Evolutionary conservation across 1,139 yeast genomes (phyloP).

Genomic region (Yamadazyma aaseri): DNA sequence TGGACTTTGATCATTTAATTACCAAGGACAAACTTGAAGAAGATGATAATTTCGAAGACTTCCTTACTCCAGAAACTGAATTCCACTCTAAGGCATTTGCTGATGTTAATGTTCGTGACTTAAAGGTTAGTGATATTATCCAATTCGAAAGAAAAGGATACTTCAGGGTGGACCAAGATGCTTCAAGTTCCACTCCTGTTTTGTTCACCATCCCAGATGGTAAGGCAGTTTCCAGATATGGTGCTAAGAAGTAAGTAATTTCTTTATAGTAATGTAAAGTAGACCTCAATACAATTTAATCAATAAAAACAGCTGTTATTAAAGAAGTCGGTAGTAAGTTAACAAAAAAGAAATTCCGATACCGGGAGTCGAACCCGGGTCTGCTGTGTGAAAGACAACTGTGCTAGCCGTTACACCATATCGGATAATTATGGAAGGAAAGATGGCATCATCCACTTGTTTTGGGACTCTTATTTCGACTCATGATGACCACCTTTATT

Average conservation of each 20-base stretch:
- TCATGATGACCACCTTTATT: too few relatives aligned
- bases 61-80: conserved; percentile 84
- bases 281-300: too few relatives aligned
- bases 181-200: conserved; percentile 61
- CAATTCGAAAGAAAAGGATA: conserved; percentile 98
- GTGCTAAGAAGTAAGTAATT: conserved; percentile 44
- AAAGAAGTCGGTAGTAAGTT: too few relatives aligned
- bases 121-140: conserved; percentile 83
- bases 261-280: too few relatives aligned
- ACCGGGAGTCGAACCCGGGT: conserved; percentile 84
- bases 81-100: conserved; percentile 79
- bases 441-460: too few relatives aligned
- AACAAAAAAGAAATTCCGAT: conserved; percentile 50
- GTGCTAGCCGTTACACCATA: conserved; percentile 82
- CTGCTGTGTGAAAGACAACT: conserved; percentile 82
- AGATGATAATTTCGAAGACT: conserved; percentile 91
- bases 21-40: conserved; percentile 96
- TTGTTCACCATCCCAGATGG: conserved; percentile 98
- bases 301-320: too few relatives aligned
- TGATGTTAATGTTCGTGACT: conserved; percentile 70
- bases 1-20: conserved; percentile 93
- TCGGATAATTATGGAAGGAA: conserved; percentile 38
- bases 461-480: too few relatives aligned
- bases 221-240: conserved; percentile 53
- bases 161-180: conserved; percentile 74